Conservation (phyloP, 495 filamentous ascomycete species). For the Xylaria grammica region DNA sequence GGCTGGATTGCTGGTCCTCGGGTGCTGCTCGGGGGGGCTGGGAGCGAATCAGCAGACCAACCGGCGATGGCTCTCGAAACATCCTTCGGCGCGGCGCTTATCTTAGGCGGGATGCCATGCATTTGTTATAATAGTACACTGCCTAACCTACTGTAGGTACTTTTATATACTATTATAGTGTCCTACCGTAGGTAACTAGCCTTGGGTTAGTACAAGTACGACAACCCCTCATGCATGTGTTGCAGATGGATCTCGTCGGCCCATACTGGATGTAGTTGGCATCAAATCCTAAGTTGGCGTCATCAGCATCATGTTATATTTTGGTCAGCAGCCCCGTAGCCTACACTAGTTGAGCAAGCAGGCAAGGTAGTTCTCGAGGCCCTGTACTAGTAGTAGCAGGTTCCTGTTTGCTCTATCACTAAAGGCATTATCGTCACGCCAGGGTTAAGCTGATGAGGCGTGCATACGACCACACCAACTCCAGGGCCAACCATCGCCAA, state of each 20-base stretch:
- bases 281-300: slow-evolving; percentile 10
- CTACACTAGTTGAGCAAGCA: not conserved
- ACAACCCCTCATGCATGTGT: slow-evolving; percentile 9
- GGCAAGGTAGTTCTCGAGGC: no score
- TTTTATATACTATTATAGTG: no score
- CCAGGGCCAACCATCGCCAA: slow-evolving; percentile 5
- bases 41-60: slow-evolving; percentile 18
- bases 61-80: slow-evolving; percentile 1
- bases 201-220: no score
- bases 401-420: no score
- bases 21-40: not conserved
- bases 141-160: no score
- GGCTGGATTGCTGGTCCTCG: slow-evolving; percentile 17
- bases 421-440: slow-evolving; percentile 2
- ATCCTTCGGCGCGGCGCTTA: not conserved
- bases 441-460: not conserved
- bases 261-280: slow-evolving; percentile 2
- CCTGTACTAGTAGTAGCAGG: no score
- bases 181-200: no score
- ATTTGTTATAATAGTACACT: not conserved
- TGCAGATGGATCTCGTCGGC: slow-evolving; percentile 16
- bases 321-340: slow-evolving; percentile 14
- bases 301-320: not conserved
- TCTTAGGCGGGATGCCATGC: slow-evolving; percentile 11
- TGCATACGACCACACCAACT: slow-evolving; percentile 14